These are phyloP conservation scores for Exophiala phaeomuriformis DNA, from an alignment of 2,329 filamentous ascomycete species.

Conservation along the genomic window DNA sequence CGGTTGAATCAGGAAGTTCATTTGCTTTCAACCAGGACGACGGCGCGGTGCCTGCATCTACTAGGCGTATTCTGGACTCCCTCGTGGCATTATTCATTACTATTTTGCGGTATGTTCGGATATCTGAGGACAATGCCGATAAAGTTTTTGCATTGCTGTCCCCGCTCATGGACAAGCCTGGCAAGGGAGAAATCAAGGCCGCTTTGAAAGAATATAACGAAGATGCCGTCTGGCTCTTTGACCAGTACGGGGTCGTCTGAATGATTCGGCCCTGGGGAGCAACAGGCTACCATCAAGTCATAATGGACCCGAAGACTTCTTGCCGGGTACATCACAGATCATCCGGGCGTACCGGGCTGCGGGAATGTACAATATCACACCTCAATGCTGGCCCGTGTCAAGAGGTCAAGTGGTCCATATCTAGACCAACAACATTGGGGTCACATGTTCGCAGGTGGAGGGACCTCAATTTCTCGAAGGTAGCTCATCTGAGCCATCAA, in stretches of 20 bases:
- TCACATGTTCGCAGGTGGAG: no score
- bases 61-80: conserved; percentile 15
- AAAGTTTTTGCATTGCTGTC: conserved; percentile 35
- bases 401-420: no score
- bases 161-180: conserved; percentile 7
- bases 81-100: conserved; percentile 33
- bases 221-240: conserved; percentile 24
- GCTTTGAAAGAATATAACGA: conserved; percentile 22
- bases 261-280: neutral
- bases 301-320: no score
- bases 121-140: conserved; percentile 37
- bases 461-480: no score
- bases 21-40: neutral
- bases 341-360: no score
- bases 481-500: no score
- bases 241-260: neutral
- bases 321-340: no score
- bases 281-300: no score
- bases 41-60: conserved; percentile 4
- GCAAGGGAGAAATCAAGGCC: conserved; percentile 5
- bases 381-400: no score
- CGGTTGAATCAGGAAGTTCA: neutral
- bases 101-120: conserved; percentile 35
- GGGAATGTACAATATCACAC: no score
- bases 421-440: no score